Base-by-base conservation (phyloP, 139 green algal species). In the Parachlorella kessleri region DNA sequence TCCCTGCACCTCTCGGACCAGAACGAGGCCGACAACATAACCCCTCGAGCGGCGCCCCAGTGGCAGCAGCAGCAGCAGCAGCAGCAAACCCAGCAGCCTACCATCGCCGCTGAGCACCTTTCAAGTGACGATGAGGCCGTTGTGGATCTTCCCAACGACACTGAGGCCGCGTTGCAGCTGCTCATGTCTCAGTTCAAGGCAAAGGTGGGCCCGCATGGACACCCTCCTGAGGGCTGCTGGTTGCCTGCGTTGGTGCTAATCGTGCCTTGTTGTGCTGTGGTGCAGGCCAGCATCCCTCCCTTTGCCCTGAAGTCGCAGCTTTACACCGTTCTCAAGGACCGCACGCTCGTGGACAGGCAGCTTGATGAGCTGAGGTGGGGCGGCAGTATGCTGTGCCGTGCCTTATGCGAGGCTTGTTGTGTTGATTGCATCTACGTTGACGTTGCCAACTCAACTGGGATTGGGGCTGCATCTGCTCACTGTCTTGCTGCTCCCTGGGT, bases 301-400 rank as follows among this genome's bases (percentile, higher is more conserved):
- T 84, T 84, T 48, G 68, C 71, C 6, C 68, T 71, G 1, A 70
- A 63, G 3, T 23, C 65, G 2, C 85, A 89, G 78, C 40, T 89
- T 6, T 89, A 89, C 72, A 88, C 38, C 26, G 53, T 89, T 3
- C 75, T 89, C 10, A 42, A 71, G 4, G 81, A 89, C 73, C 73
- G 78, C 10, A 89, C 85, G 0, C 9, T 48, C 1, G 82, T 77
- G 2, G 85, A 89, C 72, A 73, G 82, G 2, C 65, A 89, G 55
- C 59, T 89, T 5, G 84, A 89, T 35, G 75, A 85, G 26, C 68
- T 89, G 38, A 71, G 76, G 77, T 86, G 54, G 75, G 40, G 36
- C 33, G n/a, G n/a, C n/a, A n/a, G n/a, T n/a, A n/a, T n/a, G n/a
- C n/a, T n/a, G n/a, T n/a, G n/a, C n/a, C n/a, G n/a, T n/a, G n/a